phyloP scores from a whole-genome alignment of 331 rosid genomes.

The Dryas integrifolia region DNA sequence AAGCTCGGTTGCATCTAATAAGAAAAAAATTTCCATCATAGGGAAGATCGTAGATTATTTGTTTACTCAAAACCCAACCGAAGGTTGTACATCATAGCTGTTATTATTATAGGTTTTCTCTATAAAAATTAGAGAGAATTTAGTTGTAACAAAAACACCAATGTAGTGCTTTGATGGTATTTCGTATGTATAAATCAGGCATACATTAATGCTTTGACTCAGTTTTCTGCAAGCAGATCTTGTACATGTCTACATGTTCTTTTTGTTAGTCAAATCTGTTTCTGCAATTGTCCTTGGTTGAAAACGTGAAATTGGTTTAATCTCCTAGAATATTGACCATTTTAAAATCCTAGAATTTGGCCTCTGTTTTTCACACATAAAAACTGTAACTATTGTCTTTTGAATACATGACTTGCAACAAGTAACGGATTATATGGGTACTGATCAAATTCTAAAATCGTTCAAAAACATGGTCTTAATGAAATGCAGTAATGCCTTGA shows the following conservation, averaged over 20 bases:
- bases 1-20: constrained; percentile 51
- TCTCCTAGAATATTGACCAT: background rate
- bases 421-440: too few relatives aligned
- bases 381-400: too few relatives aligned
- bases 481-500: too few relatives aligned
- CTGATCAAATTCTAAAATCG: too few relatives aligned
- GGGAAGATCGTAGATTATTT: constrained; percentile 16
- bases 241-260: background rate
- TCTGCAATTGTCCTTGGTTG: too few relatives aligned
- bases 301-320: background rate
- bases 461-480: too few relatives aligned
- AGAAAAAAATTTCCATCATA: constrained; percentile 16
- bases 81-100: constrained; percentile 20
- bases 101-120: constrained; percentile 5
- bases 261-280: background rate
- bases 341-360: background rate
- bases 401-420: too few relatives aligned
- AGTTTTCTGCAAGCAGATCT: constrained; percentile 2
- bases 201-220: background rate
- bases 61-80: constrained; percentile 17
- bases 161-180: background rate
- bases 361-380: background rate
- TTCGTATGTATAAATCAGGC: background rate
- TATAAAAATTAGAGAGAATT: background rate
- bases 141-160: constrained; percentile 14